Conservation (phyloP, 192 early-diverging fungal species). For the Dispira simplex region DNA sequence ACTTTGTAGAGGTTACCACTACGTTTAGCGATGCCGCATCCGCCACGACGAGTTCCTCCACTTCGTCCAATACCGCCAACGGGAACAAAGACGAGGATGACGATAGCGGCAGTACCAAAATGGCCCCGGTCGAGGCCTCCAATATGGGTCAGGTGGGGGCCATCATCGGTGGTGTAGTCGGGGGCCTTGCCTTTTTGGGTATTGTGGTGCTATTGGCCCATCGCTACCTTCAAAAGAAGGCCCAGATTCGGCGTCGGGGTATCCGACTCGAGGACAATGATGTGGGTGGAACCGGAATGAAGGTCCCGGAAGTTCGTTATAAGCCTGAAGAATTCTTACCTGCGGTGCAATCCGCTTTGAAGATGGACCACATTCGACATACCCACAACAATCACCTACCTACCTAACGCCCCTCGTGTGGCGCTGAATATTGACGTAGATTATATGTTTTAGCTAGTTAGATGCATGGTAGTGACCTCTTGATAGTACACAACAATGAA, state of each 20-base stretch:
- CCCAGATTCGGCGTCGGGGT: background rate
- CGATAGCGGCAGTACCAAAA: background rate
- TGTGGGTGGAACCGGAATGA: background rate
- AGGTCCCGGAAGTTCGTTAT: background rate
- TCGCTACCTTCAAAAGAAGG: conserved; percentile 5
- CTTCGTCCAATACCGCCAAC: background rate
- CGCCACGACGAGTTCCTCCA: background rate
- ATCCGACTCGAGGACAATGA: conserved; percentile 6
- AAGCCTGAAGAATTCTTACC: conserved; percentile 12
- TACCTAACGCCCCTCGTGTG: too few species aligned
- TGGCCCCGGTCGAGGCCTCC: background rate
- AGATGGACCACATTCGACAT: conserved; percentile 6
- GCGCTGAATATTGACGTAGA: too few species aligned
- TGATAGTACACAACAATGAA: too few species aligned
- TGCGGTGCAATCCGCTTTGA: background rate
- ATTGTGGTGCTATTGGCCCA: conserved; percentile 4
- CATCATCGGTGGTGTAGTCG: conserved; percentile 9
- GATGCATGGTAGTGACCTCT: too few species aligned
- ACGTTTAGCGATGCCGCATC: background rate
- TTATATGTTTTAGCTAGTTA: too few species aligned
- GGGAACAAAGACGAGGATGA: background rate
- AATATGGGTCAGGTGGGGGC: conserved; percentile 9
- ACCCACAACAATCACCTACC: conserved; percentile 7
- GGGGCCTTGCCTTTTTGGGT: conserved; percentile 5
- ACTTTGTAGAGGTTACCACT: background rate